phyloP scores from a whole-genome alignment of 306 rosid species.

The Inga oerstediana region DNA sequence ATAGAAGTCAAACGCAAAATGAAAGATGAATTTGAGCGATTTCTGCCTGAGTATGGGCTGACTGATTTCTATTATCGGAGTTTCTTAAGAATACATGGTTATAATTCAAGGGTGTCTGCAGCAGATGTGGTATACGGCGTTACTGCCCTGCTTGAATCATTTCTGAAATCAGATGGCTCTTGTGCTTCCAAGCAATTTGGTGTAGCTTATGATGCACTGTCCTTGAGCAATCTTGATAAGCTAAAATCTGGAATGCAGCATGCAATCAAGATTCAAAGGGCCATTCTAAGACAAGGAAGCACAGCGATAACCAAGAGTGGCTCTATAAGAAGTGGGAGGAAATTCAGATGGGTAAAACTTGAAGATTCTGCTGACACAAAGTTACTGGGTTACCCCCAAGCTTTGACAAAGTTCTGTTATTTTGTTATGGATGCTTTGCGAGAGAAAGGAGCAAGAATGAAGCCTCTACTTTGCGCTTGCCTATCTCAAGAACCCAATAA shows the following conservation, averaged over 20 bases:
- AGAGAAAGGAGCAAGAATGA: conserved; percentile 94
- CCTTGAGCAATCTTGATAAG: conserved; percentile 73
- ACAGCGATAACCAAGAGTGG: conserved; percentile 79
- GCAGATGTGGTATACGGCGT: conserved; percentile 99
- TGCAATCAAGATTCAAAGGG: conserved; percentile 84
- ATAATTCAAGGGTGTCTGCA: conserved; percentile 86
- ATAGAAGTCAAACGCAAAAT: conserved; percentile 83
- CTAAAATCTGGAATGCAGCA: conserved; percentile 86
- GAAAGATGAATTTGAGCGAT: conserved; percentile 78
- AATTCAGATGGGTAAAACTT: conserved; percentile 89
- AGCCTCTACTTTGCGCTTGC: conserved; percentile 96
- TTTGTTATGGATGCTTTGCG: conserved; percentile 93
- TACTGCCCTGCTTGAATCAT: conserved; percentile 91
- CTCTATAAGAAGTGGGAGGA: conserved; percentile 84
- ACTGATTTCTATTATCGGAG: conserved; percentile 89
- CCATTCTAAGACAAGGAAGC: conserved; percentile 93
- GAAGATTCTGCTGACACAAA: conserved; percentile 75
- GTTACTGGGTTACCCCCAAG: conserved; percentile 88
- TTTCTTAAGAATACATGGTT: conserved; percentile 73
- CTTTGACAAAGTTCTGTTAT: conserved; percentile 87
- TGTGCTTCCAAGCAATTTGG: conserved; percentile 85
- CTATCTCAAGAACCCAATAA: conserved; percentile 77
- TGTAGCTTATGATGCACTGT: conserved; percentile 84
- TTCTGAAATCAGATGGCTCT: conserved; percentile 70
- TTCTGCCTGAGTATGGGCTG: conserved; percentile 84